A percentile compares a stretch with the other conserved stretches of the same genome.
These are phyloP conservation scores for Immersiporthe knoxdaviesiana DNA, from an alignment of 2,329 filamentous ascomycete genomes.

Conservation along the genomic window DNA sequence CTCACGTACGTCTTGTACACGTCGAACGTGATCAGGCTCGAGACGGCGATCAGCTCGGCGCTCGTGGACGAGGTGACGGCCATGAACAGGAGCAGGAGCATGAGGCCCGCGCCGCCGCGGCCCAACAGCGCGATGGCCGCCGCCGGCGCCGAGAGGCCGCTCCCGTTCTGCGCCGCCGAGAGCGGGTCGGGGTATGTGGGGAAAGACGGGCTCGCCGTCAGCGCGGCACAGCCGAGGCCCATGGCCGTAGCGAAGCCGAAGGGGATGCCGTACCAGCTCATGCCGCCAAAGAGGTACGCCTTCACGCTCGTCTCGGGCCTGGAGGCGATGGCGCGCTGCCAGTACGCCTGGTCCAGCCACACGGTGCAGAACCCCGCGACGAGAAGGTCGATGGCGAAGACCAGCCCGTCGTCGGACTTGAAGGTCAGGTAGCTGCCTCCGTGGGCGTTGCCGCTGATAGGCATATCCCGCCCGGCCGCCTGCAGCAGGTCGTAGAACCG, in stretches of 20 bases:
- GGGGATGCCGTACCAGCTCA: constrained; percentile 45
- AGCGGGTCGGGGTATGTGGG: constrained; percentile 40
- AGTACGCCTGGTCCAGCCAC: constrained; percentile 49
- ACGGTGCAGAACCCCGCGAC: constrained; percentile 42
- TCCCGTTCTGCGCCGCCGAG: constrained; percentile 36
- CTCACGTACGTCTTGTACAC: constrained; percentile 45
- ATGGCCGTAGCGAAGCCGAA: constrained; percentile 43
- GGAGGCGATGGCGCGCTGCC: constrained; percentile 49
- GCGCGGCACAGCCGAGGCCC: constrained; percentile 41
- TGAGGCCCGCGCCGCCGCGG: constrained; percentile 39
- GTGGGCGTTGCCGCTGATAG: constrained; percentile 39
- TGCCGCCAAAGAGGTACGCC: constrained; percentile 46
- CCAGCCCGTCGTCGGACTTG: constrained; percentile 40
- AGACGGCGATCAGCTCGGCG: constrained; percentile 48
- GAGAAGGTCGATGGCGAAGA: constrained; percentile 44
- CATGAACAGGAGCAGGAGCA: constrained; percentile 51
- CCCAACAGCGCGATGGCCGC: constrained; percentile 42
- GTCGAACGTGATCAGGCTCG: constrained; percentile 44
- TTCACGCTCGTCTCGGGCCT: constrained; percentile 45
- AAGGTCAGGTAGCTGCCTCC: constrained; percentile 44
- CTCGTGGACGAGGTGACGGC: constrained; percentile 48
- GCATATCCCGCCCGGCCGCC: constrained; percentile 38
- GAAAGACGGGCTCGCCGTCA: constrained; percentile 35
- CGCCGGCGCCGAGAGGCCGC: constrained; percentile 39
- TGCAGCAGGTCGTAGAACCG: constrained; percentile 44